Evolutionary conservation across 768 basidiomycete genomes (phyloP), one percentile per base, ranked within the genome.

Genomic region (Kockovaella imperatae): DNA sequence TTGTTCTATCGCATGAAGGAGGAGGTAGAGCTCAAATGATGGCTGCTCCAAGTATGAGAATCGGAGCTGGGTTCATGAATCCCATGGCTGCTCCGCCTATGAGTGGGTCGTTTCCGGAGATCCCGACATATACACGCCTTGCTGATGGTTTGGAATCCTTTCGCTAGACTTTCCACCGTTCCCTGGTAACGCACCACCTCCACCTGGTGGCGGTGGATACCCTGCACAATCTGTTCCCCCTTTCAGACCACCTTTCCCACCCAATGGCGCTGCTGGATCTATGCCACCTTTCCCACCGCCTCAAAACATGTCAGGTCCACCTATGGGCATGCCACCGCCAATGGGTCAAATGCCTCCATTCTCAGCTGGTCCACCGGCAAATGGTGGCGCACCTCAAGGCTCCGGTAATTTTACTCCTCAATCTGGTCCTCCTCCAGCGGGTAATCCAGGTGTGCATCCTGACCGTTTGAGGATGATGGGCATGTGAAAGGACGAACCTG

Each of bases 1-100:
- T 99, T 72, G 91, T 89, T 30, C 82, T 85, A 18, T 83, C 86
- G 21, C 95, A 93, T 65, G 93, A 97, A 73, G 79, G 78, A 24
- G 82, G 85, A 35, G 57, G 64, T 28, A 51, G 62, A 50, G 41
- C 50, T 10, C 47, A 49, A 41, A 62, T 62, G 62, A 57, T 61
- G 53, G 59, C 59, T 18, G 61, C 61, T 23, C 61, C 64, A 21
- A 56, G 54, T 38, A 68, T 68, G 66, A 53, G 65, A 28, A 18
- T 67, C 17, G 65, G 65, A 25, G 60, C 62, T 5, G 65, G 65
- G 30, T 64, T 67, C 36, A 48, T 67, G 56, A 64, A 64, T 45
- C 62, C 62, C 10, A 52, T 55, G 50, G 47, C 58, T 17, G 52
- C 47, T 51, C 52, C 31, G 41, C 35, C 26, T 15, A 8, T 18